Evolutionary conservation across 192 early-diverging fungal species (phyloP).

Genomic region (Backusella parvicylindrica): DNA sequence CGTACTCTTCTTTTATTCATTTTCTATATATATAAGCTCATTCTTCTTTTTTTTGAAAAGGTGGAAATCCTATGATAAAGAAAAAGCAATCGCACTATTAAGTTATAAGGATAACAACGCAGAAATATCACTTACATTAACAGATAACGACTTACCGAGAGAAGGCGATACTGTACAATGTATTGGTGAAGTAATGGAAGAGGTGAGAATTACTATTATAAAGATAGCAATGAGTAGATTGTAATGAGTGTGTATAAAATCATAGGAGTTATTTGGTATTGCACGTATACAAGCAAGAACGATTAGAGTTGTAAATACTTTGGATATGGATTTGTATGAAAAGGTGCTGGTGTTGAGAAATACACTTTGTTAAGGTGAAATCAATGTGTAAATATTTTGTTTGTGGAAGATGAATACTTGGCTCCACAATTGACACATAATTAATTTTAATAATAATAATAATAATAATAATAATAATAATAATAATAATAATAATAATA

Average conservation of each 20-base stretch:
- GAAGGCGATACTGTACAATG: constrained; percentile 5
- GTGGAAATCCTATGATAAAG: not conserved
- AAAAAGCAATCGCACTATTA: not conserved
- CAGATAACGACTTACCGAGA: not conserved
- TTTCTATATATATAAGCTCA: not conserved
- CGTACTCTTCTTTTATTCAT: not conserved
- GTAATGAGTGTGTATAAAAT: not conserved
- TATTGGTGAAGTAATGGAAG: constrained; percentile 2
- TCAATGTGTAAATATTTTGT: not conserved
- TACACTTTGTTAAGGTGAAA: not conserved
- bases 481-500: not conserved
- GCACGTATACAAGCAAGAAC: not conserved
- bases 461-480: too few species aligned
- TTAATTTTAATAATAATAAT: not conserved
- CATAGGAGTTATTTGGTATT: not conserved
- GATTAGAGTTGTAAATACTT: not conserved
- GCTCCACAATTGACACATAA: not conserved
- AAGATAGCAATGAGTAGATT: not conserved
- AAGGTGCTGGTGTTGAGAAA: not conserved
- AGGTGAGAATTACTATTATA: not conserved
- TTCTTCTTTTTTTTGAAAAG: not conserved
- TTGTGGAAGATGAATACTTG: not conserved
- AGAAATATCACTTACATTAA: not conserved
- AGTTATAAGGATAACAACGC: not conserved
- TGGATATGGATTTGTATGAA: constrained; percentile 3